Evolutionary conservation across 225 moss, liverwort and hornwort genomes (phyloP).

Genomic region (Bryoerythrophyllum caledonicum): DNA sequence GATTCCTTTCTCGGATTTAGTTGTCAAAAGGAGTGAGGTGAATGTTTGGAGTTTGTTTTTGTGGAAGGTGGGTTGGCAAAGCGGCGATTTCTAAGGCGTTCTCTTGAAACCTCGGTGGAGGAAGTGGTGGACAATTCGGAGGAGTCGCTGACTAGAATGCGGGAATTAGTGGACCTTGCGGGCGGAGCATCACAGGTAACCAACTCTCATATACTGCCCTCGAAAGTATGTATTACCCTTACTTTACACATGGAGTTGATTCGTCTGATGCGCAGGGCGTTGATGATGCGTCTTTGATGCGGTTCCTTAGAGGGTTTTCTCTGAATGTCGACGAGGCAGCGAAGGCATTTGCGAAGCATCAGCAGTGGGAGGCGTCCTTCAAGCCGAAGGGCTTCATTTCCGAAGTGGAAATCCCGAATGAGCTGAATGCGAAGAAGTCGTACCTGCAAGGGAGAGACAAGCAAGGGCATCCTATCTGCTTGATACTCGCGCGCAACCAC

Average conservation of each 20-base stretch:
- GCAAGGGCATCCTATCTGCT: constrained; percentile 55
- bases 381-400: constrained; percentile 60
- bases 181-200: constrained; percentile 55
- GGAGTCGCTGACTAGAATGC: constrained; percentile 36
- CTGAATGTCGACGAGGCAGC: constrained; percentile 53
- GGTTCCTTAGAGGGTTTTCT: constrained; percentile 50
- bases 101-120: constrained; percentile 27
- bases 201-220: background rate
- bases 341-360: constrained; percentile 49
- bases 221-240: background rate
- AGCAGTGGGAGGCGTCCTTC: constrained; percentile 55
- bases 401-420: constrained; percentile 45
- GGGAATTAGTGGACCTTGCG: constrained; percentile 31
- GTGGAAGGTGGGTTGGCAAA: constrained; percentile 26
- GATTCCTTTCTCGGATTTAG: too few relatives aligned
- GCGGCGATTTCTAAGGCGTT: constrained; percentile 31
- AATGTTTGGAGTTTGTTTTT: too few relatives aligned
- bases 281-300: constrained; percentile 46
- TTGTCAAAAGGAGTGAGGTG: too few relatives aligned
- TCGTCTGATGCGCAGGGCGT: constrained; percentile 42
- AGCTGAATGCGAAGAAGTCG: constrained; percentile 65
- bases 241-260: constrained; percentile 9
- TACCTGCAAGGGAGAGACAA: constrained; percentile 69
- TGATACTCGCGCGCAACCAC: constrained; percentile 67
- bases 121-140: constrained; percentile 23